Evolutionary conservation across 495 filamentous ascomycete species (phyloP), one percentile per base, ranked within the genome.

Genomic region (Hypoxylon subgilvum): DNA sequence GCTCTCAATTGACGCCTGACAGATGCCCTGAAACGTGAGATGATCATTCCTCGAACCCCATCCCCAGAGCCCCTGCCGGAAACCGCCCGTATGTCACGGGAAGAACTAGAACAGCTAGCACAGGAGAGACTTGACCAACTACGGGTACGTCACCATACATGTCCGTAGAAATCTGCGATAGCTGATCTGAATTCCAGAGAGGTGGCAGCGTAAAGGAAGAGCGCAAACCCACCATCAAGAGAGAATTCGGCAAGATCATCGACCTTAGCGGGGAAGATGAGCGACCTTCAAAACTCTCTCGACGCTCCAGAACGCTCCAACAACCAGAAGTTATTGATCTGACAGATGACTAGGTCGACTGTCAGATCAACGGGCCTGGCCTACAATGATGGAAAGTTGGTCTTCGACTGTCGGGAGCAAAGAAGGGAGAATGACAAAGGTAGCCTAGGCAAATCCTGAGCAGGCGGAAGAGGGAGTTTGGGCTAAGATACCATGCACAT

Each of bases 41-140:
- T 67, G 53, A 31, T 69, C 13, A 65, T 69, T n/a, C 67, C 67
- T 49, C 48, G 63, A 22, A 27, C 48, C 1, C 48, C 51, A 22
- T 56, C 48, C 10, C 52, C 46, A 16, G 18, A 22, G 7, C n/a
- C 13, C 21, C 47, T 30, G 23, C 23, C 34, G 19, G 58, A 38
- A 19, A 41, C 65, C 9, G 50, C 28, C 14, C 16, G 17, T 9
- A 44, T 69, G 38, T 67, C 60, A 34, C 54, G 56, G n/a, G 49
- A 17, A 1, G 63, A 69, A 34, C 45, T 61, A 1, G 43, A 67
- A 32, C 46, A 35, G 12, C n/a, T 67, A 5, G 66, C 63, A 3
- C n/a, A 31, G 25, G 55, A 67, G 32, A 44, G 56, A 27, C 61
- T 63, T 28, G 16, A 49, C 16, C 52, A 66, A 36, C 40, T 67